Base-by-base conservation (phyloP, 139 green algal species). In the Asterochloris sp. region DNA sequence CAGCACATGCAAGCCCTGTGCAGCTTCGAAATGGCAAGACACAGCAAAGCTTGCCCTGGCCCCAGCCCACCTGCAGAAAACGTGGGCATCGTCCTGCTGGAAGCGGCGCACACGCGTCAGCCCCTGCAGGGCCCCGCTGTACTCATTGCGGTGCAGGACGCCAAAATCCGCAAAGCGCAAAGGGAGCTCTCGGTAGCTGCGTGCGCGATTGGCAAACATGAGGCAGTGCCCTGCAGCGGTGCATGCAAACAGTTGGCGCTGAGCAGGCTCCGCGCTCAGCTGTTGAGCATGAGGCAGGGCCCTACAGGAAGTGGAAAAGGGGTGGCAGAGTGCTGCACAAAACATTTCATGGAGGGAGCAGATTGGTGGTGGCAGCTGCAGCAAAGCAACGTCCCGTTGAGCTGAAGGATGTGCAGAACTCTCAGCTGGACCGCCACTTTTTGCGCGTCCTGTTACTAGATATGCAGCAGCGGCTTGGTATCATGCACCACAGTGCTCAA, bases 11-110 rank as follows among this genome's bases (percentile, higher is more conserved):
- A 54, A 54, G 38, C 38, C 38, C 38, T 54, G 38, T 54, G 38
- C 38, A 54, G 38, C 38, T 2, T 54, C 38, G 6, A 6, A 54
- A 54, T 54, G 38, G 38, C 38, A 54, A 6, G 38, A 6, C 38
- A 6, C 38, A 10, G 38, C 38, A 54, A 54, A 54, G 4, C 6
- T 6, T 54, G 38, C 38, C 38, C 38, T 54, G 38, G 26, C 13
- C 13, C 11, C 26, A 12, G 19, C 73, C 27, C 38, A 87, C 78
- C 90, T 80, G 92, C 96, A 99, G 90, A 99, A 99, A 90, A 99
- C 98, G 92, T 99, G 97, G 1, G 95, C 96, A 84, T 99, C 97
- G 86, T 99, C 97, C 90, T 99, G 97, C 84, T 98, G 92, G 91
- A 99, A 99, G 28, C 96, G 91, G 13, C 97, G 88, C 84, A 99